These are phyloP conservation scores for Aspergillus candidus DNA, from an alignment of 2,329 filamentous ascomycete species.

Conservation along the genomic window DNA sequence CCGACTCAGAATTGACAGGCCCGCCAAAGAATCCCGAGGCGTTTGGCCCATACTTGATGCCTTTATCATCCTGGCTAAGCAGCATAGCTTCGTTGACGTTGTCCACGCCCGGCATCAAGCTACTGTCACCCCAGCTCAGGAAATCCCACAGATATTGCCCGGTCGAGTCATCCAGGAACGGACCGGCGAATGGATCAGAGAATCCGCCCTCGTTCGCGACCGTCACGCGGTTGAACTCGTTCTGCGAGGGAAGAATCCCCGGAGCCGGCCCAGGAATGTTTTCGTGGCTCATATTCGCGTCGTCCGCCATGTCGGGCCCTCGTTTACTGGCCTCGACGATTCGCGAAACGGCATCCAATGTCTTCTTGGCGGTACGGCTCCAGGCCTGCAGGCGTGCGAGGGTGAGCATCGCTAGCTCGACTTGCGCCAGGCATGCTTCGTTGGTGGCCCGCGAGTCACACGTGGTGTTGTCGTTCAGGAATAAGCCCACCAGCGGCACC, in stretches of 20 bases:
- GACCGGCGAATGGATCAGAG: conserved; percentile 18
- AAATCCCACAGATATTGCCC: conserved; percentile 34
- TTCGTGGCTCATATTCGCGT: conserved; percentile 11
- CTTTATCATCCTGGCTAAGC: conserved; percentile 24
- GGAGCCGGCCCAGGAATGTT: conserved; percentile 7
- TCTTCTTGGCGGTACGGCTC: conserved; percentile 58
- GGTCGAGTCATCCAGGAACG: conserved; percentile 24
- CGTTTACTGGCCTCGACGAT: conserved; percentile 55
- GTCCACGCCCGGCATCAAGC: conserved; percentile 25
- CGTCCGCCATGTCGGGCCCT: conserved; percentile 14
- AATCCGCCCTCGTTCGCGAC: conserved; percentile 17
- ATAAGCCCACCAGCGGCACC: conserved; percentile 69
- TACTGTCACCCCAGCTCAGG: conserved; percentile 34
- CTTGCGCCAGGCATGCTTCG: conserved; percentile 46
- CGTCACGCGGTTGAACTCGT: conserved; percentile 14
- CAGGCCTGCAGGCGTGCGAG: conserved; percentile 54
- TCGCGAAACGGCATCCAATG: conserved; percentile 57
- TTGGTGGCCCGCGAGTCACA: conserved; percentile 58
- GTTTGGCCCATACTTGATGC: conserved; percentile 17
- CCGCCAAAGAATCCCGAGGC: conserved; percentile 16
- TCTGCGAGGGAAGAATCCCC: conserved; percentile 9
- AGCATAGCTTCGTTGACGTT: conserved; percentile 18
- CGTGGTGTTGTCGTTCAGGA: conserved; percentile 39
- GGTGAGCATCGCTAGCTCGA: conserved; percentile 42
- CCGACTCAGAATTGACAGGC: conserved; percentile 17